These are phyloP conservation scores for Coemansia umbellata DNA, from an alignment of 192 early-diverging fungal species.

Conservation along the genomic window DNA sequence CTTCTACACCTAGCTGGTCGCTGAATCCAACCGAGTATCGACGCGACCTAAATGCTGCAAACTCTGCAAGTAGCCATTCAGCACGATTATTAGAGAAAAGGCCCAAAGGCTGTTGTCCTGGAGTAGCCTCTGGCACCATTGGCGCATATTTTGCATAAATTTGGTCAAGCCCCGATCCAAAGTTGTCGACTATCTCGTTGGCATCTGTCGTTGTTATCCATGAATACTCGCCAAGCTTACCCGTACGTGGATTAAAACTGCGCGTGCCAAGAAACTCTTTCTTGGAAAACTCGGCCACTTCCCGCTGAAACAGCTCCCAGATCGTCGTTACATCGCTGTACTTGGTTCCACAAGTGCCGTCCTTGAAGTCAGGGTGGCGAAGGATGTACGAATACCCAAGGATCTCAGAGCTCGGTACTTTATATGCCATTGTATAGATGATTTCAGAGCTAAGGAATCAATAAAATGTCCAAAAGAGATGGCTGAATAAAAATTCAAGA, in stretches of 20 bases:
- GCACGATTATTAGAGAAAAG: slow-evolving; percentile 67
- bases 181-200: slow-evolving; percentile 51
- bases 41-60: slow-evolving; percentile 57
- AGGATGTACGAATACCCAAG: slow-evolving; percentile 25
- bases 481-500: too few species aligned
- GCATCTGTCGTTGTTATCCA: slow-evolving; percentile 61
- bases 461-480: too few species aligned
- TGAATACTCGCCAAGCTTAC: slow-evolving; percentile 12
- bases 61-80: slow-evolving; percentile 69
- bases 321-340: slow-evolving; percentile 23
- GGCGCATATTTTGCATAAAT: slow-evolving; percentile 52
- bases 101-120: slow-evolving; percentile 51
- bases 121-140: background rate
- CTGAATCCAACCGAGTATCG: slow-evolving; percentile 67
- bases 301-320: slow-evolving; percentile 25
- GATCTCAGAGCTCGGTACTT: slow-evolving; percentile 29
- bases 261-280: slow-evolving; percentile 27
- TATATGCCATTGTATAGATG: too few species aligned
- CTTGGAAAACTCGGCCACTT: slow-evolving; percentile 14
- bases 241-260: background rate
- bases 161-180: slow-evolving; percentile 60
- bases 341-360: slow-evolving; percentile 21
- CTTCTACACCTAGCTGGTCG: slow-evolving; percentile 69
- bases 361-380: slow-evolving; percentile 27
- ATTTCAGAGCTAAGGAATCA: too few species aligned